Conservation (phyloP, 140 eudicot genomes). For the Cichorium intybus region DNA sequence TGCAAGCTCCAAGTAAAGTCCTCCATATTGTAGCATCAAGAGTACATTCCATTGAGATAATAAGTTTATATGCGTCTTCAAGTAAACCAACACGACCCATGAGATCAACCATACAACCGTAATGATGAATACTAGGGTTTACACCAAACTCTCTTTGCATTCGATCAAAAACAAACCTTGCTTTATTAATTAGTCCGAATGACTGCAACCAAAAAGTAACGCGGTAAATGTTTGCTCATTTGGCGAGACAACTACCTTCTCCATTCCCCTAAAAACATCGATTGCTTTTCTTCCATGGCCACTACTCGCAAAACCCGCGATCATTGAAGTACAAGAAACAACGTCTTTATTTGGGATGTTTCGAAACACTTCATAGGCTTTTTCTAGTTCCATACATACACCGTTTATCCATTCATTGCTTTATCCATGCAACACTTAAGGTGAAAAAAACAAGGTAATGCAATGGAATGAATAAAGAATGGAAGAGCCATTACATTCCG, state of each 20-base stretch:
- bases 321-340: slow-evolving; percentile 80
- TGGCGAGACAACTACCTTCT: slow-evolving; percentile 43
- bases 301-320: slow-evolving; percentile 74
- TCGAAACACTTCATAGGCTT: slow-evolving; percentile 63
- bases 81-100: slow-evolving; percentile 80
- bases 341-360: slow-evolving; percentile 45
- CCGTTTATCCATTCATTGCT: too few species aligned
- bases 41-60: slow-evolving; percentile 49
- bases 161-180: slow-evolving; percentile 38
- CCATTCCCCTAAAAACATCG: slow-evolving; percentile 56
- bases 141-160: slow-evolving; percentile 55
- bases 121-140: slow-evolving; percentile 67
- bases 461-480: too few species aligned
- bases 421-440: neutral
- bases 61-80: slow-evolving; percentile 63
- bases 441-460: too few species aligned
- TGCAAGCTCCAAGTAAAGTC: slow-evolving; percentile 80
- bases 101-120: slow-evolving; percentile 76
- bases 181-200: slow-evolving; percentile 71
- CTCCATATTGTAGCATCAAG: slow-evolving; percentile 91
- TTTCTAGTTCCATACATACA: slow-evolving; percentile 52
- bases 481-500: too few species aligned
- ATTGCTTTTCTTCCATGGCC: slow-evolving; percentile 70
- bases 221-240: slow-evolving; percentile 75
- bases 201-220: slow-evolving; percentile 82